Evolutionary conservation across 1,284 basidiomycete genomes (phyloP).

Genomic region (Meira nashicola): DNA sequence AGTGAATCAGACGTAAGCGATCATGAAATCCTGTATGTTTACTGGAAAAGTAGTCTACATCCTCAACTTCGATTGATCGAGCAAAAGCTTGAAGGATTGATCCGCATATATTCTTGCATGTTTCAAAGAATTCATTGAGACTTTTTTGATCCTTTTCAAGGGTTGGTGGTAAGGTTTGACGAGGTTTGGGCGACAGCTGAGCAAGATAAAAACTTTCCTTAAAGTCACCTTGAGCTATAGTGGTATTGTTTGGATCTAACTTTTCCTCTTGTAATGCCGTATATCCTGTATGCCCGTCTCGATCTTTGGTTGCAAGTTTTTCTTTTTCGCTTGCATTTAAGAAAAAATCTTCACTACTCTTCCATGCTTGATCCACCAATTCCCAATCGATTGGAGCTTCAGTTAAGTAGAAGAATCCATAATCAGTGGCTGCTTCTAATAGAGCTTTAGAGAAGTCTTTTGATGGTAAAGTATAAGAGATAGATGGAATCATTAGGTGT

Average conservation of each 20-base stretch:
- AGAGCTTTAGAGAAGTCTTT: constrained; percentile 17
- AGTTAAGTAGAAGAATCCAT: constrained; percentile 42
- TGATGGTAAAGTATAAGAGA: no score
- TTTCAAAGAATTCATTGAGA: constrained; percentile 24
- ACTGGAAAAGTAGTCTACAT: constrained; percentile 20
- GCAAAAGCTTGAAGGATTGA: constrained; percentile 30
- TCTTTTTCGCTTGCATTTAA: constrained; percentile 14
- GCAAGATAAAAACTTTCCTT: constrained; percentile 45
- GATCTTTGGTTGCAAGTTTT: constrained; percentile 17
- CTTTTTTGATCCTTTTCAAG: constrained; percentile 14
- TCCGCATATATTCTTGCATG: constrained; percentile 27
- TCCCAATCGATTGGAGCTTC: constrained; percentile 27
- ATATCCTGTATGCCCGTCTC: constrained; percentile 28
- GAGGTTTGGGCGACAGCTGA: background rate
- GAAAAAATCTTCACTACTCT: constrained; percentile 22
- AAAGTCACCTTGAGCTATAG: constrained; percentile 28
- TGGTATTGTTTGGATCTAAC: constrained; percentile 16
- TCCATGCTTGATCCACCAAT: constrained; percentile 28
- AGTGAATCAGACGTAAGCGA: constrained; percentile 39
- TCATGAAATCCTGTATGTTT: constrained; percentile 31
- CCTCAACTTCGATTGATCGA: constrained; percentile 21
- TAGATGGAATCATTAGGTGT: no score
- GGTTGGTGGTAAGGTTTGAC: constrained; percentile 22
- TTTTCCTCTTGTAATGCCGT: constrained; percentile 17
- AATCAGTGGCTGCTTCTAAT: constrained; percentile 22